Evolutionary conservation across 768 basidiomycete genomes (phyloP).

Genomic region (Pleurotus salmoneostramineus): DNA sequence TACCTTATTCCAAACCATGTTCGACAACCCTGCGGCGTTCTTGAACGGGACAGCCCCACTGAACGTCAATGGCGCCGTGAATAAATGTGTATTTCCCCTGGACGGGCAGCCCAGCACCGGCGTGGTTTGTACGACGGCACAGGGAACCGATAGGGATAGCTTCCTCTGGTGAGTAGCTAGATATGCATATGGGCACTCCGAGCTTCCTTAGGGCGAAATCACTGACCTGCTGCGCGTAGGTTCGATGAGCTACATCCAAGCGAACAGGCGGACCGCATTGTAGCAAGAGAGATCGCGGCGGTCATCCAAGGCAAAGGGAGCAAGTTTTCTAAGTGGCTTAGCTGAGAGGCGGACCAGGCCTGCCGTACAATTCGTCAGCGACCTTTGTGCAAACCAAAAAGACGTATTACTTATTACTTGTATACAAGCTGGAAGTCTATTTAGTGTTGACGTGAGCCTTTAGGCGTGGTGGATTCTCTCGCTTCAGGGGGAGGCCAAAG

Average conservation of each 20-base stretch:
- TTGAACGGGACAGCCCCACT: slow-evolving; percentile 48
- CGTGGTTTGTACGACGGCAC: slow-evolving; percentile 28
- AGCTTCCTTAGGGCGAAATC: background rate
- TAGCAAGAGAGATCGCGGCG: slow-evolving; percentile 47
- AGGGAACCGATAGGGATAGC: slow-evolving; percentile 48
- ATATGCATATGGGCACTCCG: background rate
- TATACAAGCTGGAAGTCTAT: too few relatives aligned
- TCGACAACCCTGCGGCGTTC: slow-evolving; percentile 30
- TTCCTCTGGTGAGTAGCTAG: slow-evolving; percentile 47
- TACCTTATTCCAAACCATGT: slow-evolving; percentile 36
- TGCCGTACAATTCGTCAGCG: too few relatives aligned
- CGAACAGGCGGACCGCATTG: slow-evolving; percentile 51
- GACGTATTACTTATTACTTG: too few relatives aligned
- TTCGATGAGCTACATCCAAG: slow-evolving; percentile 60
- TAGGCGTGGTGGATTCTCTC: too few relatives aligned
- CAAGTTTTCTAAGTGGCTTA: slow-evolving; percentile 49
- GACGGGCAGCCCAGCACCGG: slow-evolving; percentile 20
- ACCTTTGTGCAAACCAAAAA: too few relatives aligned
- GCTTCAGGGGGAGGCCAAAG: too few relatives aligned
- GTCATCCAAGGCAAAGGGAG: slow-evolving; percentile 39
- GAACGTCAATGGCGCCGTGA: slow-evolving; percentile 36
- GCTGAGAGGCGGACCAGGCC: slow-evolving; percentile 21
- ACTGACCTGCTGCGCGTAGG: slow-evolving; percentile 18
- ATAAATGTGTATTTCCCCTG: slow-evolving; percentile 24
- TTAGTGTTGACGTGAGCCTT: too few relatives aligned